phyloP scores from a whole-genome alignment of 257 asterid genomes.

The Solanum etuberosum region DNA sequence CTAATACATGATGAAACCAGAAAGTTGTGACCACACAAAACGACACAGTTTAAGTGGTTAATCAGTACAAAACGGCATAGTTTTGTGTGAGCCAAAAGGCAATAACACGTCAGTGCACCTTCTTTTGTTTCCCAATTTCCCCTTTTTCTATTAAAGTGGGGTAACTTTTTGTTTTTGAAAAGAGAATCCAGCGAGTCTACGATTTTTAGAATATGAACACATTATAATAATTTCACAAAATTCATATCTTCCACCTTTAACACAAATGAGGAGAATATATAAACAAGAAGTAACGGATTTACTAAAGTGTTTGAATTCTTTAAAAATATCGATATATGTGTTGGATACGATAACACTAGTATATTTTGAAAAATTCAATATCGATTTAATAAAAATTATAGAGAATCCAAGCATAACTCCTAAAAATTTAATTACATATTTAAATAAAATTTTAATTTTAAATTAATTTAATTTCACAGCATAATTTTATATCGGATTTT shows the following conservation, averaged over 20 bases:
- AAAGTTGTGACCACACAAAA: neutral
- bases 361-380: neutral
- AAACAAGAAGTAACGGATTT: neutral
- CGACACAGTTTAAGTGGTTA: neutral
- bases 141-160: neutral
- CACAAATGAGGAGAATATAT: neutral
- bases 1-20: neutral
- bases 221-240: neutral
- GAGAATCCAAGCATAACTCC: no score
- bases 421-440: no score
- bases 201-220: neutral
- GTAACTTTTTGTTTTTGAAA: neutral
- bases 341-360: no score
- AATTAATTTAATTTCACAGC: no score
- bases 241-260: neutral
- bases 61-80: neutral
- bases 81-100: neutral
- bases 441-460: no score
- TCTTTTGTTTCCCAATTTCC: neutral
- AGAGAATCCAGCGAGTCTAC: accelerated
- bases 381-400: no score
- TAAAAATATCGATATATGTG: no score
- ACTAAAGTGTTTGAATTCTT: no score
- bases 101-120: neutral
- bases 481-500: no score